Conservation (phyloP, 2,329 filamentous ascomycete species). For the Paecilomyces formosus region DNA sequence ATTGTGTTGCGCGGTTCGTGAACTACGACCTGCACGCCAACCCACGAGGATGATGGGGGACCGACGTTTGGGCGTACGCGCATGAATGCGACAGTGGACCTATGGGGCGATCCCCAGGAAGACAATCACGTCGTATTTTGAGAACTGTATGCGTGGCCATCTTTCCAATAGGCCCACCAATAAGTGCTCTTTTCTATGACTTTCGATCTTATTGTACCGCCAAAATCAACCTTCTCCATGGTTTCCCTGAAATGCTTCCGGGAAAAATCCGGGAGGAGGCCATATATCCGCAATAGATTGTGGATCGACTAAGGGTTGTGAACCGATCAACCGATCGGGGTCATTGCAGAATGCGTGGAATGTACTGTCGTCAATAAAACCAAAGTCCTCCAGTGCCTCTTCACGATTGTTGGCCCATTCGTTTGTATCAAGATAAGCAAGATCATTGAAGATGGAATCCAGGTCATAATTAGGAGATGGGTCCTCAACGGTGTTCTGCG, state of each 20-base stretch:
- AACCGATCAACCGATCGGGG: conserved; percentile 31
- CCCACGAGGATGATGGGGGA: background rate
- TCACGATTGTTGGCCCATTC: conserved; percentile 36
- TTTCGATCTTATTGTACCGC: background rate
- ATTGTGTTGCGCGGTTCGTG: background rate
- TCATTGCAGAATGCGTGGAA: conserved; percentile 40
- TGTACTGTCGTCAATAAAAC: conserved; percentile 36
- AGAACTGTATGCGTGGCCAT: background rate
- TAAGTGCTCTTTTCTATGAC: background rate
- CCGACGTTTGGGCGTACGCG: background rate
- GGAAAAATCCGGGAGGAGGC: conserved; percentile 36
- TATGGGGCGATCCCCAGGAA: background rate
- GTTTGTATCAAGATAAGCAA: conserved; percentile 38
- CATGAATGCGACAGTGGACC: background rate
- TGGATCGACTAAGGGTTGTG: conserved; percentile 28
- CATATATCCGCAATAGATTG: conserved; percentile 35
- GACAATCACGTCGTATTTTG: background rate
- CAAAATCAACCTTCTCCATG: conserved; percentile 8
- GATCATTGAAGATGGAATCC: conserved; percentile 39
- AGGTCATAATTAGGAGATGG: conserved; percentile 20
- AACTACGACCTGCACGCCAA: background rate
- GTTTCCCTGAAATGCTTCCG: conserved; percentile 29
- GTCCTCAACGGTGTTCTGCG: background rate
- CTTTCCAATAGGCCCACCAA: background rate
- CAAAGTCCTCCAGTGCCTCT: conserved; percentile 36